Base-by-base conservation (phyloP, 495 filamentous ascomycete species). In the Evansstolkia leycettana region DNA sequence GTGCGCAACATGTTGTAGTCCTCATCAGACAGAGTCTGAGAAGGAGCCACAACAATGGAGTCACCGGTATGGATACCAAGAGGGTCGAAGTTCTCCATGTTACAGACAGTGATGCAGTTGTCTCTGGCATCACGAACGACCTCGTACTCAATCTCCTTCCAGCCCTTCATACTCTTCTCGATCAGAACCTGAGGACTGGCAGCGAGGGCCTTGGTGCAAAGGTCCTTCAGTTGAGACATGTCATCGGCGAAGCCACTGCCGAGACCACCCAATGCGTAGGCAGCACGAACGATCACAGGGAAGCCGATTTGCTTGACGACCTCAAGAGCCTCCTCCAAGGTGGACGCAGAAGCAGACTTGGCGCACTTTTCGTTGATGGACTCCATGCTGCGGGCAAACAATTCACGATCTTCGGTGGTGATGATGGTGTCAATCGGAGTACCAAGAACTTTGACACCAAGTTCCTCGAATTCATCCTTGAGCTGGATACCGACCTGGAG, bases 81-180 rank as follows among this genome's bases (percentile, higher is more conserved):
- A 41, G 90, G 90, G 62, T 98, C 90, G 45, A 98, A 96, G 59
- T 98, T 98, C 62, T 98, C 90, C 90, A 98, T 98, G 67, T 98
- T 98, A 65, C 90, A 98, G 42, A 98, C 90, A 5, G 90, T 98
- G 56, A 98, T 96, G 62, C 90, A 98, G 70, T 98, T 98, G 63
- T 98, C 87, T 39, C 83, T 76, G 28, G 78, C 83, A 70, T 98
- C 90, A 42, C 90, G 82, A 24, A 98, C 90, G 32, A 98, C 90
- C 45, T 98, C 90, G 58, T 98, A 98, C 52, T 98, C 90, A 36
- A 95, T 87, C 56, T 98, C 90, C 60, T 98, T 98, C 90, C 90
- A 98, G 31, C 90, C 90, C 60, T 98, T 98, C 90, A 98, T 98
- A 62, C 85, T 93, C 55, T 82, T 75, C 64, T 98, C 90, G 41